Conservation (phyloP, 768 basidiomycete species). For the Austroboletus festivus region DNA sequence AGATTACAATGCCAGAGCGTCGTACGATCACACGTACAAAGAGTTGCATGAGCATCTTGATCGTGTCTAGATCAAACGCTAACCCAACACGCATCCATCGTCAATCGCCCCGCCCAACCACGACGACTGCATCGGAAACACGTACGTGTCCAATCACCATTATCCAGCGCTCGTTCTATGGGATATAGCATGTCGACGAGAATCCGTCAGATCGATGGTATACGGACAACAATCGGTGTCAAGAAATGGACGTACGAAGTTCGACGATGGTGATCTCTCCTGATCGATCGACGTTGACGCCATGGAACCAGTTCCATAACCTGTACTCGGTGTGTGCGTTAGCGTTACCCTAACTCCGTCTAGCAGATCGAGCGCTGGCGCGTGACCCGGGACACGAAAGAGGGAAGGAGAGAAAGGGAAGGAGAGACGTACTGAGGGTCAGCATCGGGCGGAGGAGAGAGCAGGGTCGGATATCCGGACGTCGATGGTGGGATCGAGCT, state of each 20-base stretch:
- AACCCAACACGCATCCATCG: neutral
- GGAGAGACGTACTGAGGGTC: constrained; percentile 64
- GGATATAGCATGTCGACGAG: neutral
- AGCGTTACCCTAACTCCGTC: too few relatives aligned
- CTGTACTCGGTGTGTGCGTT: too few relatives aligned
- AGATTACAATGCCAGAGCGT: too few relatives aligned
- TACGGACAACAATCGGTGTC: neutral
- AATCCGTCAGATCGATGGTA: neutral
- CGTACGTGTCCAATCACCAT: constrained; percentile 79
- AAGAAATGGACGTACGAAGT: constrained; percentile 49
- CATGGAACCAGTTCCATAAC: constrained; percentile 68
- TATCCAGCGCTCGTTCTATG: constrained; percentile 46
- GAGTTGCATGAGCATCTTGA: constrained; percentile 77
- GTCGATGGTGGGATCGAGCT: constrained; percentile 2
- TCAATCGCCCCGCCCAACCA: neutral
- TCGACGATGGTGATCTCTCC: constrained; percentile 63
- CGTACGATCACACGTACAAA: constrained; percentile 52
- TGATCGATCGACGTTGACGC: constrained; percentile 69
- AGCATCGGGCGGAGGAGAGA: constrained; percentile 46
- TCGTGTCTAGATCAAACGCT: constrained; percentile 86
- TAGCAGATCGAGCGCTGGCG: too few relatives aligned
- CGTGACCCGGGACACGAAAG: too few relatives aligned
- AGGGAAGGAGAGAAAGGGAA: neutral
- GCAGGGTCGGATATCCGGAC: constrained; percentile 14
- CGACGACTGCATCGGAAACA: constrained; percentile 5